Conservation (phyloP, 768 basidiomycete genomes). For the Kwoniella mangroviensis region DNA sequence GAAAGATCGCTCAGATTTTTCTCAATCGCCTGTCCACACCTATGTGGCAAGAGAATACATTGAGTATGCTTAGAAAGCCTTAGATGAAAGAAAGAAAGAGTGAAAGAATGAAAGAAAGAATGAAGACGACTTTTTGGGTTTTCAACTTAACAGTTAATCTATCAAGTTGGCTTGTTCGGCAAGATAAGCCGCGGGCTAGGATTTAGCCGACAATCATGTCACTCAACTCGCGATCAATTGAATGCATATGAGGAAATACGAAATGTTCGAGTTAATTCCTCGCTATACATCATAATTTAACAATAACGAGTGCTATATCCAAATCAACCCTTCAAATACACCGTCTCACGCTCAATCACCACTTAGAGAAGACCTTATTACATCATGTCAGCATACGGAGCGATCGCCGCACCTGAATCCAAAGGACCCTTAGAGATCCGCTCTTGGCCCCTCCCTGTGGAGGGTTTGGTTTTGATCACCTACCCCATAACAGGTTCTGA, state of each 20-base stretch:
- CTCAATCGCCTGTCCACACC: too few species aligned
- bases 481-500: constrained; percentile 64
- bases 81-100: too few species aligned
- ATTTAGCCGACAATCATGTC: not conserved
- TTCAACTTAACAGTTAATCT: too few species aligned
- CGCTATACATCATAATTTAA: not conserved
- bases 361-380: too few species aligned
- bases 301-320: not conserved
- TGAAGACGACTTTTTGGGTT: too few species aligned
- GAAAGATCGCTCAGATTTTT: too few species aligned
- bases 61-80: too few species aligned
- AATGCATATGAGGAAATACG: not conserved
- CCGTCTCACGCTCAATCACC: too few species aligned
- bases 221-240: not conserved
- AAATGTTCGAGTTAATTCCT: not conserved
- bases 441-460: constrained; percentile 59
- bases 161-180: too few species aligned
- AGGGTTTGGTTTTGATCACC: constrained; percentile 59
- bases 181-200: not conserved
- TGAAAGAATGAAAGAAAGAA: too few species aligned
- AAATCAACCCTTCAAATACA: too few species aligned
- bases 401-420: constrained; percentile 60
- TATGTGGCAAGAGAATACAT: too few species aligned
- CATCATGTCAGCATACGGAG: constrained; percentile 75
- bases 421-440: constrained; percentile 60